Base-by-base conservation (phyloP, 2,329 filamentous ascomycete species). In the Coniochaeta hoffmannii region DNA sequence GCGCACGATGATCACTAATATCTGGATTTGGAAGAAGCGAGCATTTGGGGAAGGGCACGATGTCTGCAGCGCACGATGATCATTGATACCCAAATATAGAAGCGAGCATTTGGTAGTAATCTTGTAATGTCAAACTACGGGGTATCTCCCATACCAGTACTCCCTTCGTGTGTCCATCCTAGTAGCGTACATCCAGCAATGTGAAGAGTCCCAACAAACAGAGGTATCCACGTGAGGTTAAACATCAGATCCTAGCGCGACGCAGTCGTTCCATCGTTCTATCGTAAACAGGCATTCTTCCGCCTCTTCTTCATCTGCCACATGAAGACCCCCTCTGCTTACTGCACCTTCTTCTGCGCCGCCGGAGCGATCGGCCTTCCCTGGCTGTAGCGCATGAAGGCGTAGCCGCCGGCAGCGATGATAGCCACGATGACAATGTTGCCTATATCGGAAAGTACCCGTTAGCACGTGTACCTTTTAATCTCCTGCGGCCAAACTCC, bases 391-490 rank as follows among this genome's bases (percentile, higher is more conserved):
- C 57, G 59, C 22, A 60, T 28, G 51, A 62, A 66, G 3, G 55
- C 61, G n/a, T 56, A 65, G 17, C 49, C 62, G 3, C 59, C 61
- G 17, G 66, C 66, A 7, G 57, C 66, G 14, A 70, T 59, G 34
- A 69, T 59, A n/a, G 62, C 67, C 22, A 70, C 59, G 2, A 70
- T 57, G 53, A 63, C 59, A 17, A 62, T 59, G 55, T 65, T 66
- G 50, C 59, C 63, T 65, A 30, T 50, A 22, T 36, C 3, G 17
- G 3, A 44, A 12, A 7, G 11, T 3, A 24, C 38, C 15, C 26
- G 53, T 49, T 30, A 53, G 32, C 17, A 19, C 26, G 6, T n/a
- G 26, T 22, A 22, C 26, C 3, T 30, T 44, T 44, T 31, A 56
- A 35, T 22, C 9, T 36, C 34, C 30, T 32, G n/a, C n/a, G n/a